Conservation (phyloP, 805 yeast species). For the Wickerhamomyces alni region DNA sequence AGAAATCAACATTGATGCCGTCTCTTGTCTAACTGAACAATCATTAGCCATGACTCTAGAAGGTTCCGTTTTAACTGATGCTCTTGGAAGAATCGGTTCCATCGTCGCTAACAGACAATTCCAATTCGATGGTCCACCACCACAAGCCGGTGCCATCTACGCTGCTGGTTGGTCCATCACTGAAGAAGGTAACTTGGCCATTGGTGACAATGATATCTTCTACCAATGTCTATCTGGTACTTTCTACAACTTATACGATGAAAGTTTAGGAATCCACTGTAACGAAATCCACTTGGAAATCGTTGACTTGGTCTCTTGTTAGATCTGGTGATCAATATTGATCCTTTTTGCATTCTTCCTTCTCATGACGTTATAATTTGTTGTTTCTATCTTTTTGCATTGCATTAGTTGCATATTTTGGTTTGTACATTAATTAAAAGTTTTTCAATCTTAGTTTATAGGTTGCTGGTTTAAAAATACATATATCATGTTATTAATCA, state of each 20-base stretch:
- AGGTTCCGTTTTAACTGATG: constrained; percentile 43
- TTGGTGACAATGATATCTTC: constrained; percentile 51
- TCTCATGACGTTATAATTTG: neutral
- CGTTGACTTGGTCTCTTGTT: constrained; percentile 49
- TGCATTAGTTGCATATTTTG: too few species aligned
- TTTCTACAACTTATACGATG: constrained; percentile 68
- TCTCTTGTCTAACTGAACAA: constrained; percentile 37
- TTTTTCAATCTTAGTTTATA: neutral
- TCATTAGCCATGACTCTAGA: constrained; percentile 49
- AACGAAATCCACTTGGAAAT: constrained; percentile 48
- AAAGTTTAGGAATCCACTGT: constrained; percentile 52
- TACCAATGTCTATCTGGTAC: constrained; percentile 66
- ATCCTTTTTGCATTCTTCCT: neutral
- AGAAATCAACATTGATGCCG: constrained; percentile 18
- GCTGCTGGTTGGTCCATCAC: constrained; percentile 55
- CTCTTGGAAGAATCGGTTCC: constrained; percentile 59
- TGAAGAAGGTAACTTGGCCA: constrained; percentile 49
- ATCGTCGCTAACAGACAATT: constrained; percentile 73
- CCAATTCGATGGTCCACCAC: constrained; percentile 77
- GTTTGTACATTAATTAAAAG: neutral
- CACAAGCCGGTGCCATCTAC: constrained; percentile 64
- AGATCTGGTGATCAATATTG: too few species aligned
- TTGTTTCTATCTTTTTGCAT: neutral
- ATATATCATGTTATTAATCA: too few species aligned
- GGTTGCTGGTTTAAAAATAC: too few species aligned